These are phyloP conservation scores for Adansonia rubrostipa DNA, from an alignment of 441 rosid genomes.

Conservation along the genomic window DNA sequence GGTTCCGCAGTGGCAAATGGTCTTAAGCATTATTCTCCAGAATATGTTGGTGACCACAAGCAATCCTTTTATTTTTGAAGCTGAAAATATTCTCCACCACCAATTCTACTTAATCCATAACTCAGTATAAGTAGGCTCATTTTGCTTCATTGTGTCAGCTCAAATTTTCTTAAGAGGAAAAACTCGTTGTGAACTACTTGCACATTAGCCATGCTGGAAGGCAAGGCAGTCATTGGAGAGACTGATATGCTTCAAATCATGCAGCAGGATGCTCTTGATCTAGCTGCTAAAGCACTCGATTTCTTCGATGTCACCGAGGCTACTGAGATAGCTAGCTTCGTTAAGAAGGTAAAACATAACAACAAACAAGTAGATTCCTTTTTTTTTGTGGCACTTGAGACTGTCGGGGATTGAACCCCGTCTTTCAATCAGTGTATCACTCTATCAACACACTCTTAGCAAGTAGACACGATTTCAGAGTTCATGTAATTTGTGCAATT, in stretches of 20 bases:
- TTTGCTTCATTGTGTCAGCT: conserved; percentile 23
- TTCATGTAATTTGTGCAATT: not conserved
- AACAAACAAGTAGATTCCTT: not conserved
- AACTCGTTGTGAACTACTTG: not conserved
- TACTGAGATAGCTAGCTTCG: conserved; percentile 72
- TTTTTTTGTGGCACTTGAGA: not conserved
- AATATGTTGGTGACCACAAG: conserved; percentile 35
- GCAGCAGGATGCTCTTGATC: conserved; percentile 72
- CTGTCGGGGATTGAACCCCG: not conserved
- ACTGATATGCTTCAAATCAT: conserved; percentile 72
- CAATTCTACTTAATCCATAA: conserved; percentile 25
- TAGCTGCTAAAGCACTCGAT: conserved; percentile 81
- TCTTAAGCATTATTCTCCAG: not conserved
- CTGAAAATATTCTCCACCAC: conserved; percentile 42
- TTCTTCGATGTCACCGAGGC: conserved; percentile 73
- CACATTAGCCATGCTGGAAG: conserved; percentile 65
- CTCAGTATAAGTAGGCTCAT: conserved; percentile 1
- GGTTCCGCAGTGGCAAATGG: not conserved
- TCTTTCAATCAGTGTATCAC: no score
- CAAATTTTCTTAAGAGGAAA: not conserved
- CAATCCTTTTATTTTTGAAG: not conserved
- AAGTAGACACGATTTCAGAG: not conserved
- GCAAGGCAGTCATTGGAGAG: conserved; percentile 78
- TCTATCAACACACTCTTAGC: no score
- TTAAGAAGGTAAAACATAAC: conserved; percentile 56